Conservation (phyloP, 164 flowering plant genomes). For the Annona squamosa region DNA sequence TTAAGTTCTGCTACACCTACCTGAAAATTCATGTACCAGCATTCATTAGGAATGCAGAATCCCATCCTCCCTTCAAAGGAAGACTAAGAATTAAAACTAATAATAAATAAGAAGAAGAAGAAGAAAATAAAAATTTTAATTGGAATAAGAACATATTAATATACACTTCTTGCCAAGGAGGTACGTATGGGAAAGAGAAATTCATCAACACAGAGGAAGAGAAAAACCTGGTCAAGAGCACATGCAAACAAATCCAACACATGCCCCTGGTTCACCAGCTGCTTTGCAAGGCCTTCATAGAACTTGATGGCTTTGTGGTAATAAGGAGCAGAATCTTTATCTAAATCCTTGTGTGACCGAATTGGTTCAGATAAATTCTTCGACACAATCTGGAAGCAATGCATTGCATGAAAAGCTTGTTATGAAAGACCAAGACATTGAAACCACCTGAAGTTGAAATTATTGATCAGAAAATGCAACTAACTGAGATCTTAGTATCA, state of each 20-base stretch:
- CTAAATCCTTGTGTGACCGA: slow-evolving; percentile 96
- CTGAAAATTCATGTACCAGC: slow-evolving; percentile 24
- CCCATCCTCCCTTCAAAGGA: background rate
- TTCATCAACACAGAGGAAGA: slow-evolving; percentile 1
- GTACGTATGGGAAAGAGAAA: background rate
- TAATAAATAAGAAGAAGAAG: background rate
- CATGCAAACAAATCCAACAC: slow-evolving; percentile 91
- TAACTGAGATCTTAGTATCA: no score
- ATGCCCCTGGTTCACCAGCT: slow-evolving; percentile 93
- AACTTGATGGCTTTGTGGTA: slow-evolving; percentile 86
- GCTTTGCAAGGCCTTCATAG: slow-evolving; percentile 86
- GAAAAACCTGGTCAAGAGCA: slow-evolving; percentile 88
- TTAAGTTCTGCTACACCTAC: slow-evolving; percentile 94
- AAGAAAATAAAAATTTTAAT: background rate
- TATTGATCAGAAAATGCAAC: no score
- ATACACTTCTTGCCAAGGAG: background rate
- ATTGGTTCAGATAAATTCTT: slow-evolving; percentile 82
- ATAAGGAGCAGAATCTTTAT: slow-evolving; percentile 82
- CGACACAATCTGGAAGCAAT: slow-evolving; percentile 67
- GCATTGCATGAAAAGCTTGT: background rate
- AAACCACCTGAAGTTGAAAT: background rate
- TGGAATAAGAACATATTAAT: background rate
- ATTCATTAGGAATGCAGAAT: background rate
- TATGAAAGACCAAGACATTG: background rate
- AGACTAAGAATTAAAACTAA: background rate